Evolutionary conservation across 2,329 filamentous ascomycete species (phyloP).

Genomic region (Botrytis squamosa): DNA sequence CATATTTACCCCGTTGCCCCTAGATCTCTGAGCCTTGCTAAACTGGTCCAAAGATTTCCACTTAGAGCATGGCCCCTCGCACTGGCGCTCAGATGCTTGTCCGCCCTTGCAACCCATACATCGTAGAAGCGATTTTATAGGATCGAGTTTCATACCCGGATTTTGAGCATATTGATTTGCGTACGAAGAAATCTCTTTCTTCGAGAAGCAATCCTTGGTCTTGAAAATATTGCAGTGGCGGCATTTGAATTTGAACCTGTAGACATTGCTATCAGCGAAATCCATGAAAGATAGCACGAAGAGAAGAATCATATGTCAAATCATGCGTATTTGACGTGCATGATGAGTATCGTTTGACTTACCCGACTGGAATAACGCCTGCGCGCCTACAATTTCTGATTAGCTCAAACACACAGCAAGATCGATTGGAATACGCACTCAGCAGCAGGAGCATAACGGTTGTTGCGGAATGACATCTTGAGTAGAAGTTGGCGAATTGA

Average conservation of each 20-base stretch:
- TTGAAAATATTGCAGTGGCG: slow-evolving; percentile 33
- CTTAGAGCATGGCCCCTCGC: slow-evolving; percentile 45
- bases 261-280: not conserved
- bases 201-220: slow-evolving; percentile 44
- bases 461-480: slow-evolving; percentile 2
- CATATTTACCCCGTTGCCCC: slow-evolving; percentile 32
- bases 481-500: not conserved
- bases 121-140: slow-evolving; percentile 28
- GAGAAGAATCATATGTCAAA: not conserved
- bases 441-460: not conserved
- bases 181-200: slow-evolving; percentile 47
- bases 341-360: not conserved
- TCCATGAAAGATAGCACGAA: not conserved
- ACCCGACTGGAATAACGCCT: not conserved
- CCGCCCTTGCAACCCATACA: slow-evolving; percentile 48
- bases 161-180: slow-evolving; percentile 24
- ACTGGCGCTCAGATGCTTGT: slow-evolving; percentile 48
- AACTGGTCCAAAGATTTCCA: slow-evolving; percentile 49
- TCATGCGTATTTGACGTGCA: not conserved
- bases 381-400: not conserved
- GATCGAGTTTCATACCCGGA: slow-evolving; percentile 24
- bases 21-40: slow-evolving; percentile 46
- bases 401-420: not conserved
- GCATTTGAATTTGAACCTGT: slow-evolving; percentile 22
- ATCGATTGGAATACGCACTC: not conserved